These are phyloP conservation scores for Huntiella abstrusa DNA, from an alignment of 2,329 filamentous ascomycete genomes.

Conservation along the genomic window DNA sequence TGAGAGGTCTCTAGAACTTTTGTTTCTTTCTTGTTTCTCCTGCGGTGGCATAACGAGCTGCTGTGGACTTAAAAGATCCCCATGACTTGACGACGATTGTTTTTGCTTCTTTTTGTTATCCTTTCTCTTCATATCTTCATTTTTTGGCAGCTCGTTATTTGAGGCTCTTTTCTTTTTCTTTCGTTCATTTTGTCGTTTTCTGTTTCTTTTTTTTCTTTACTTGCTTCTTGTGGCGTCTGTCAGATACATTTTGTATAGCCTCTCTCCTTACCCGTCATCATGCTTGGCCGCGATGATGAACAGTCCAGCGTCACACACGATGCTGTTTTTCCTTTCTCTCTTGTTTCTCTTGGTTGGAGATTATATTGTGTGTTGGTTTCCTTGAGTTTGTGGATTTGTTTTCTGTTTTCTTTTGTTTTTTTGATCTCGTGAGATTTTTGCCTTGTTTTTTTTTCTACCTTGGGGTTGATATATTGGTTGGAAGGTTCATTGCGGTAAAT, in stretches of 20 bases:
- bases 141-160: neutral
- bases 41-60: neutral
- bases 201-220: neutral
- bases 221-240: neutral
- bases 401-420: neutral
- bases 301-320: no score
- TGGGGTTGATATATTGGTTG: no score
- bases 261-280: neutral
- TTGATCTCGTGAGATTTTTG: neutral
- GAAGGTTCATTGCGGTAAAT: neutral
- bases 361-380: neutral
- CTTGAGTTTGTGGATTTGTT: neutral
- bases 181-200: neutral
- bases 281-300: no score
- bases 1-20: neutral
- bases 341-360: neutral
- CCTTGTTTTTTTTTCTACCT: neutral
- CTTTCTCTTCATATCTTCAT: neutral
- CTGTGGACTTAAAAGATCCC: conserved; percentile 8
- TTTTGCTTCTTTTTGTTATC: conserved; percentile 3
- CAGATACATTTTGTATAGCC: neutral
- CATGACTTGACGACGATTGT: conserved; percentile 9
- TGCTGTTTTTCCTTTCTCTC: no score
- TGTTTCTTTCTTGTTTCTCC: neutral
- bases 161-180: neutral